A percentile compares a stretch with the other conserved stretches of the same genome.
Conservation (phyloP, 305 asterid species). For the Striga hermonthica region DNA sequence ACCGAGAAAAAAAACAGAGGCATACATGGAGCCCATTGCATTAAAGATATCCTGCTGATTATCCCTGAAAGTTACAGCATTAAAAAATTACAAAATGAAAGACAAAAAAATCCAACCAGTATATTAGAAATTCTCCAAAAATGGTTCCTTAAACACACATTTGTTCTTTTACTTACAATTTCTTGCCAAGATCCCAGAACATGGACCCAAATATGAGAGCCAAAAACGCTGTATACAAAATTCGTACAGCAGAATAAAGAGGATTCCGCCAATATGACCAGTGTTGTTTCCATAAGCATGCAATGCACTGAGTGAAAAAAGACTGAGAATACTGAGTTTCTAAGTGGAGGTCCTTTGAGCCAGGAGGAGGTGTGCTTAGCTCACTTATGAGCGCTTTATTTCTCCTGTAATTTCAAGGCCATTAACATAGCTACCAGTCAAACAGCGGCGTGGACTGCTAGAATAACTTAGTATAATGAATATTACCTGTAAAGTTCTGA, state of each 20-base stretch:
- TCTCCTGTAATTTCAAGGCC: slow-evolving; percentile 37
- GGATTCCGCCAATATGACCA: slow-evolving; percentile 56
- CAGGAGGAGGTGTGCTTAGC: slow-evolving; percentile 43
- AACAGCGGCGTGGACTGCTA: no score
- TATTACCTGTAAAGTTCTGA: slow-evolving; percentile 53
- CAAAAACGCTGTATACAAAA: slow-evolving; percentile 35
- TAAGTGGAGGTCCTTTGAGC: slow-evolving; percentile 43
- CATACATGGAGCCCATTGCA: slow-evolving; percentile 49
- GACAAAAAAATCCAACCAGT: background rate
- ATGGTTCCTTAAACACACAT: background rate
- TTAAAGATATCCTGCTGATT: slow-evolving; percentile 33
- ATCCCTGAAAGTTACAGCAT: slow-evolving; percentile 26
- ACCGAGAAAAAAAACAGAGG: slow-evolving; percentile 41
- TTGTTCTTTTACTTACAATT: slow-evolving; percentile 30
- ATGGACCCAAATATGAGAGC: slow-evolving; percentile 42
- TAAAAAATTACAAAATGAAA: background rate
- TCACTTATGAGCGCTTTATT: slow-evolving; percentile 46
- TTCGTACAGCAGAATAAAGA: slow-evolving; percentile 38
- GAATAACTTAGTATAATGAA: background rate
- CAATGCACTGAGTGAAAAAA: slow-evolving; percentile 43
- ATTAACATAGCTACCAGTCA: no score
- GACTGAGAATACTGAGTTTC: slow-evolving; percentile 44
- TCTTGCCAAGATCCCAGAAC: slow-evolving; percentile 50
- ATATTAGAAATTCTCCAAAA: background rate
- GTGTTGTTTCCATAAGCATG: slow-evolving; percentile 56